Base-by-base conservation (phyloP, 345 rosid species). In the Aethionema arabicum region DNA sequence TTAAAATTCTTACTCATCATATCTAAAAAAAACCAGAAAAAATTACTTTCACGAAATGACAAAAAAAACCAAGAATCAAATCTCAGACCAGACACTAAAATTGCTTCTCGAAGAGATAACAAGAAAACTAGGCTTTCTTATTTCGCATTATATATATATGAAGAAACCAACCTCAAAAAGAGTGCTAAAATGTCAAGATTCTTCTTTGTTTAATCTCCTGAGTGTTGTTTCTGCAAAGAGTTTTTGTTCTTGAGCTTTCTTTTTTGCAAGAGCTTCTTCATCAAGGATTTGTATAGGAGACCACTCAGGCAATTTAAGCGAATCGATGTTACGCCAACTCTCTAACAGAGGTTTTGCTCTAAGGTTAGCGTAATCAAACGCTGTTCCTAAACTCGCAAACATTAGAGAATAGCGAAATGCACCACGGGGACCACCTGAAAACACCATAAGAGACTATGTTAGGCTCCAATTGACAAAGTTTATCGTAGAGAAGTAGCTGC, bases 271-370 rank as follows among this genome's bases (percentile, higher is more conserved):
- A 35, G 86, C 87, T 72, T 88, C 92, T 56, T 85, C 96, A 46
- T 91, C 88, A 2, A 88, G 90, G 51, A 86, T 72, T 80, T 82
- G 84, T 58, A 91, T 85, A 27, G 96, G 90, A 64, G 76, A 91
- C 92, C 98, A 91, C 52, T 84, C 90, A 11, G 95, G 90, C 67
- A 88, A 77, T 67, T 82, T 83, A 56, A 80, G 42, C 68, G 78
- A 72, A 7, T 67, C 72, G 27, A 53, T 76, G 14, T 78, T 76
- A 11, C 42, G 66, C 11, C 65, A 65, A 42, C 52, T 73, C 76
- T 41, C 72, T 32, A 78, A 21, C 6, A 59, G 32, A 3, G 88
- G 82, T 70, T 76, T 74, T 72, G 85, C 74, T 52, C 56, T 83
- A 42, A 77, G 78, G 3, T 55, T 47, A 27, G 92, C 81, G 70